Evolutionary conservation across 140 eudicot genomes (phyloP), one percentile per base, ranked within the genome.

Genomic region (Stevia rebaudiana): DNA sequence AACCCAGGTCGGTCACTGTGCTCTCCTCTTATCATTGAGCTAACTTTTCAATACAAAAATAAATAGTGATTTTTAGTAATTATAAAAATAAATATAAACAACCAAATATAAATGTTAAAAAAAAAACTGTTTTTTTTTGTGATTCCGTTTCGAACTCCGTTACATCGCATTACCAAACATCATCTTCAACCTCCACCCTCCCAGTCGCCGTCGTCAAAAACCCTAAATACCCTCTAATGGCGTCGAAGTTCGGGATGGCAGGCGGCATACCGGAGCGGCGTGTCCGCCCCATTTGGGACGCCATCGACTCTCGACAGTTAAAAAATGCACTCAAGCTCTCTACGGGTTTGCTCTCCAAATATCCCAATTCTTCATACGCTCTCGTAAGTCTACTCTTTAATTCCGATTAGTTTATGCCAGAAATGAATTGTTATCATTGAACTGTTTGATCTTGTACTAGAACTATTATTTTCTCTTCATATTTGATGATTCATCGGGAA

Each of bases 261-360:
- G 91, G 96, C 67, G 98, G 96, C 40, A 80, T 92, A 47, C 96
- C 96, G 78, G 98, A 92, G 70, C 96, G 96, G 3, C 75, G 91
- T n/a, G 94, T 85, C 70, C 92, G 96, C 16, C 96, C 95, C 8
- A 78, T 92, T 33, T 88, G 96, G 96, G 98, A 92, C 44, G 98
- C 96, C 68, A 82, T 92, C 69, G 96, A 92, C 61, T 84, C 96
- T 66, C 95, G 96, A 28, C 96, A 92, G 82, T 92, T 71, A 75
- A 92, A 88, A 73, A 92, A 79, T 67, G 98, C 96, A 13, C 89
- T 92, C 75, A 92, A 88, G 69, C 96, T 74, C 65, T 74, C 84
- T 13, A 50, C 87, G 8, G 52, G 89, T 31, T 76, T 92, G 68
- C 81, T 92, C 9, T 33, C 98, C 62, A 92, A 92, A 52, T 76